phyloP scores from a whole-genome alignment of 495 filamentous ascomycete species.

The Podospora comata region DNA sequence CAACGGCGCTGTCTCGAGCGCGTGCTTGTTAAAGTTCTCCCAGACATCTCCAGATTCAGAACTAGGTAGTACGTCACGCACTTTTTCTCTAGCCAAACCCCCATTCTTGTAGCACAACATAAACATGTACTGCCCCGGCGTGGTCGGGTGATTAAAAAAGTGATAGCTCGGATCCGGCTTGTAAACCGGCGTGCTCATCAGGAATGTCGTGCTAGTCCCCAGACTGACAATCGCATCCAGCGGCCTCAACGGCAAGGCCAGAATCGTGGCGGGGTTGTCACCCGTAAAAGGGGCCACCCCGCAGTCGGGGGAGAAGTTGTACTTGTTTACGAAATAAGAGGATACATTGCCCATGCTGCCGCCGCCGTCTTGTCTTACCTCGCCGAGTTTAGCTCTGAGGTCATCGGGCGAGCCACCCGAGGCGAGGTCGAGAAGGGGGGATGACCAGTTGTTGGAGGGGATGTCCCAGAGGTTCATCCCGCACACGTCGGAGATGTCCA shows the following conservation, averaged over 20 bases:
- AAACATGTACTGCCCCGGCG: conserved; percentile 84
- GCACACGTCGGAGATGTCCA: conserved; percentile 92
- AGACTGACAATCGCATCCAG: conserved; percentile 91
- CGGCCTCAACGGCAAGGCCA: conserved; percentile 78
- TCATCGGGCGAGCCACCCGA: conserved; percentile 61
- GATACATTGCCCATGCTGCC: conserved; percentile 69
- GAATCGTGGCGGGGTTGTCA: conserved; percentile 94
- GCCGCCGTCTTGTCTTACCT: conserved; percentile 76
- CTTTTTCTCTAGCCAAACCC: conserved; percentile 81
- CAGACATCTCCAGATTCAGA: conserved; percentile 54
- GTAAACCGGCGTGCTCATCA: conserved; percentile 92
- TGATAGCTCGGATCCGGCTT: conserved; percentile 82
- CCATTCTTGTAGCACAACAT: conserved; percentile 99
- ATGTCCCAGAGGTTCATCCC: conserved; percentile 98
- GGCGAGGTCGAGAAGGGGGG: conserved; percentile 70
- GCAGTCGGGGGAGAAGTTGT: conserved; percentile 72
- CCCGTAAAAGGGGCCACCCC: conserved; percentile 83
- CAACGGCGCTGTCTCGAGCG: conserved; percentile 62
- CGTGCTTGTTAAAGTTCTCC: conserved; percentile 71
- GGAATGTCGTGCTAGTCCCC: conserved; percentile 92
- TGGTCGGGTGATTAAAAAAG: conserved; percentile 87
- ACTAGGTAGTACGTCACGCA: conserved; percentile 64
- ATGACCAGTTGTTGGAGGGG: conserved; percentile 64
- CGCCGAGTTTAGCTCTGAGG: conserved; percentile 74
- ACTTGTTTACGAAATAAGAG: conserved; percentile 71